A percentile compares a stretch with the other conserved stretches of the same genome.
phyloP scores from a whole-genome alignment of 2,329 filamentous ascomycete species.

The Aspergillus oerlinghausenensis region DNA sequence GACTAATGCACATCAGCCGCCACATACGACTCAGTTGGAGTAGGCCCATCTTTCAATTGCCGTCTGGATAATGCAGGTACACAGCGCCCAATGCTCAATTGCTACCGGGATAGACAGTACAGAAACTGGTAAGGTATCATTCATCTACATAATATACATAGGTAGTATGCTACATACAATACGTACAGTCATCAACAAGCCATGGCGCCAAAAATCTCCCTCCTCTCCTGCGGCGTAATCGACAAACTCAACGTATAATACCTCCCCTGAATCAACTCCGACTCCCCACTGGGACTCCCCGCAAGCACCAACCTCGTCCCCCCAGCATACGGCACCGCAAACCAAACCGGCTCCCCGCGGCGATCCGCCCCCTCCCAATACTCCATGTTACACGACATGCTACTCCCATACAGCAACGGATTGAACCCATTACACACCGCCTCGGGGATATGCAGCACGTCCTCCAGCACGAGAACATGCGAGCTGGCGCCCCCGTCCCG shows the following conservation, averaged over 20 bases:
- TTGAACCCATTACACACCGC: conserved; percentile 32
- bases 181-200: not conserved
- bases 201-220: not conserved
- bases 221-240: conserved; percentile 18
- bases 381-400: conserved; percentile 19
- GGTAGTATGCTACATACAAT: not conserved
- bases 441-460: conserved; percentile 32
- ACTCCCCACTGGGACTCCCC: conserved; percentile 11
- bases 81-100: no score
- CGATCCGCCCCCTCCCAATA: conserved; percentile 19
- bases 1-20: not conserved
- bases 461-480: conserved; percentile 24
- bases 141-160: not conserved
- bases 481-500: conserved; percentile 15
- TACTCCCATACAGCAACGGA: conserved; percentile 19
- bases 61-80: not conserved
- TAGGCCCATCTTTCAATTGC: no score
- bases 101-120: not conserved
- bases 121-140: not conserved
- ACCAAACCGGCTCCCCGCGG: conserved; percentile 14
- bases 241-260: conserved; percentile 22
- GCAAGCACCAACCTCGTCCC: conserved; percentile 15
- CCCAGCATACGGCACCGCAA: conserved; percentile 16
- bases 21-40: not conserved
- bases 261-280: conserved; percentile 19